phyloP scores from a whole-genome alignment of 2,329 filamentous ascomycete species.

The Colletotrichum siamense region DNA sequence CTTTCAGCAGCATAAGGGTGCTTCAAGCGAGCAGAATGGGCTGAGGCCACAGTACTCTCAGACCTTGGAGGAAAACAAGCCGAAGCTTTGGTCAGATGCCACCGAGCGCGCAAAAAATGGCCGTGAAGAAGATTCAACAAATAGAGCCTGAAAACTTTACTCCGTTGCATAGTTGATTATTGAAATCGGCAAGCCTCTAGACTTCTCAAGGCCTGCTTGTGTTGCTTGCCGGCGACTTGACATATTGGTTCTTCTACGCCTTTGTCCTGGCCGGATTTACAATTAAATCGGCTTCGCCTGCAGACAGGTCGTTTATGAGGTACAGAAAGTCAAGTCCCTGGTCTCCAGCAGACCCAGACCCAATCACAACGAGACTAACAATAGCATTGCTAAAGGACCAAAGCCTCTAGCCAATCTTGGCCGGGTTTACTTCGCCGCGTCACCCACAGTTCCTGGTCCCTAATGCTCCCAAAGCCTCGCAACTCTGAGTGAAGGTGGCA shows the following conservation, averaged over 20 bases:
- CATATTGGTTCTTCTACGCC: not conserved
- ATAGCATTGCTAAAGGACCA: not conserved
- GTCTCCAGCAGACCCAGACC: not conserved
- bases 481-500: not conserved
- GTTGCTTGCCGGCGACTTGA: not conserved
- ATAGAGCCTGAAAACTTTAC: not conserved
- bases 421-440: not conserved
- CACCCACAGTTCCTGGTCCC: not conserved
- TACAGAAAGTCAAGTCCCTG: not conserved
- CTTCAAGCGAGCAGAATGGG: no score
- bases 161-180: not conserved
- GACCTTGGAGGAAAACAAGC: no score
- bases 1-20: no score
- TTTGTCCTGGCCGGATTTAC: not conserved
- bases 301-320: not conserved
- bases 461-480: not conserved
- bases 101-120: no score
- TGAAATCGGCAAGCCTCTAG: not conserved
- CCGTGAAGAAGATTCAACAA: no score
- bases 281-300: not conserved
- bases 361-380: not conserved
- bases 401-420: not conserved
- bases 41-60: no score
- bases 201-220: not conserved
- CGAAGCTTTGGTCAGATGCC: no score